These are phyloP conservation scores for Rosa hybrid DNA, from an alignment of 331 rosid species.

Conservation along the genomic window DNA sequence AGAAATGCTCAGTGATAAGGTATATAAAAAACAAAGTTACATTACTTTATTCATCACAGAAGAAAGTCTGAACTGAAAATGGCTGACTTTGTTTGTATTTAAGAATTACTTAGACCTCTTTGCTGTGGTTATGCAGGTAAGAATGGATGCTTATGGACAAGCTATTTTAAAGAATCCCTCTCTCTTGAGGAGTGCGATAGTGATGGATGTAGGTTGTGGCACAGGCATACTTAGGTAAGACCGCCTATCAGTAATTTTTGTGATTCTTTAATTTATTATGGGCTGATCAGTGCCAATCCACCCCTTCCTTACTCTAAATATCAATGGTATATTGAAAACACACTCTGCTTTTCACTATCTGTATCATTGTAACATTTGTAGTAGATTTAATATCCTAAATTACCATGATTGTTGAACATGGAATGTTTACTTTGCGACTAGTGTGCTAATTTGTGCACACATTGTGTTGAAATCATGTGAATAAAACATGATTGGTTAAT, in stretches of 20 bases:
- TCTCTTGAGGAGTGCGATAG: constrained; percentile 66
- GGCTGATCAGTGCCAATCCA: neutral
- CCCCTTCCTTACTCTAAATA: neutral
- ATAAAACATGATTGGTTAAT: neutral
- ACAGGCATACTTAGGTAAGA: constrained; percentile 91
- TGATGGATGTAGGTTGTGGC: constrained; percentile 96
- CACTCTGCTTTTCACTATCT: neutral
- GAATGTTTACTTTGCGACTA: neutral
- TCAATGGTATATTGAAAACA: neutral
- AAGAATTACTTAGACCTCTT: neutral
- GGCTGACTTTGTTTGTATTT: constrained; percentile 6
- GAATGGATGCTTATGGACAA: constrained; percentile 89
- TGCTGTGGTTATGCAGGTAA: constrained; percentile 50
- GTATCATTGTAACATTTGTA: neutral
- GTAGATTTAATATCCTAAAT: neutral
- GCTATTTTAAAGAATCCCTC: constrained; percentile 84
- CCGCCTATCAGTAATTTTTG: neutral
- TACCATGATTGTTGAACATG: neutral
- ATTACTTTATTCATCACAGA: neutral
- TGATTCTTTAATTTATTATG: neutral
- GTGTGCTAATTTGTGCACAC: neutral
- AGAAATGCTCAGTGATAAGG: constrained; percentile 97
- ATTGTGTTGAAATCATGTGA: neutral
- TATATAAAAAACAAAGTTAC: constrained; percentile 16
- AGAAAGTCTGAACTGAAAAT: neutral